Evolutionary conservation across 345 rosid genomes (phyloP), one percentile per base, ranked within the genome.

Genomic region (Populus deltoides): DNA sequence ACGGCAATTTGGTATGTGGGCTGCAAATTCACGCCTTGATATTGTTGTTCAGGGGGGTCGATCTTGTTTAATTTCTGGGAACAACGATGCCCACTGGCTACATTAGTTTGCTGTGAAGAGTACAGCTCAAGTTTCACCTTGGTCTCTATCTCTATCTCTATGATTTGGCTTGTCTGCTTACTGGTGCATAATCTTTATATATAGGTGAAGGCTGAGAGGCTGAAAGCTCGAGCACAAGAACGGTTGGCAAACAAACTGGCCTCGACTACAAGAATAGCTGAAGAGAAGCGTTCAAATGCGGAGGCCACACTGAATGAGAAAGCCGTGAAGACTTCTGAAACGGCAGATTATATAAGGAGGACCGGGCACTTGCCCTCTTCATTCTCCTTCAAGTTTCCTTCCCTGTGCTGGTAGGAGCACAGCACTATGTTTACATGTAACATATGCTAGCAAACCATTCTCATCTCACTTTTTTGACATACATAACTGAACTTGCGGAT

Each of bases 191-290:
- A 24, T 59, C 75, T 41, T 4, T 51, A 27, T 73, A 18, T 68
- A 18, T 69, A 94, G 97, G 97, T 83, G 82, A 90, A 90, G 82
- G 97, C 94, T 0, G 99, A 90, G 82, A 90, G 97, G 81, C 43
- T 89, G 86, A 96, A 89, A 87, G 92, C 93, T 33, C 89, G 98
- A n/a, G 98, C 94, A 1, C 90, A 93, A 73, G 99, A 96, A 79
- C 88, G 77, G 79, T 43, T 90, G 29, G 77, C 90, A 0, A 96
- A 90, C 80, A 93, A 92, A 77, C 77, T 96, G 20, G 90, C 97
- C 0, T 85, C 97, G 2, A 87, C 97, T 0, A 86, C 89, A 81
- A 90, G 98, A 88, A 80, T 88, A 83, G 98, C 93, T 0, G 97
- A 93, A 77, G 98, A 92, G 89, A 92, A 86, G 77, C 88, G 94